These are phyloP conservation scores for Cutaneotrichosporon sp. DNA, from an alignment of 1,284 basidiomycete genomes.

Conservation along the genomic window DNA sequence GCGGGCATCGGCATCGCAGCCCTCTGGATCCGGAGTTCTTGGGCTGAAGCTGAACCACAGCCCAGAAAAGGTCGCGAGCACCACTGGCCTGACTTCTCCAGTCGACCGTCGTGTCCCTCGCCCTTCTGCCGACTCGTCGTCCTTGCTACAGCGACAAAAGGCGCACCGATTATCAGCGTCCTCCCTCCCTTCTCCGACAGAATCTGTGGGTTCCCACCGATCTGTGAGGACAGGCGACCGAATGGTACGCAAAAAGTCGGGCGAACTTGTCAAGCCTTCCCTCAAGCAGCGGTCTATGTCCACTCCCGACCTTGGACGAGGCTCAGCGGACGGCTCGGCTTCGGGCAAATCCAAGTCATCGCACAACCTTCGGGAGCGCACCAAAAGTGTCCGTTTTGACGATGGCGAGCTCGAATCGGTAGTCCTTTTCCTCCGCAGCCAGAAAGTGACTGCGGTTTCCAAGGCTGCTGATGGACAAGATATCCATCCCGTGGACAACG, in stretches of 20 bases:
- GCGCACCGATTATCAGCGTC: background rate
- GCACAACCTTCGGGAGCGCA: constrained; percentile 34
- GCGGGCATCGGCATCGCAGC: background rate
- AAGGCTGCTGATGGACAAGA: constrained; percentile 39
- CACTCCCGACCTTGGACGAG: constrained; percentile 44
- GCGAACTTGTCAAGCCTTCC: constrained; percentile 49
- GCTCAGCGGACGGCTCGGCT: background rate
- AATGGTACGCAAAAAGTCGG: constrained; percentile 49
- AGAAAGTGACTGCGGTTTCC: constrained; percentile 46
- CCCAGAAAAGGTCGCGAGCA: background rate
- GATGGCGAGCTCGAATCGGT: constrained; percentile 44
- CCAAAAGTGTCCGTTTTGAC: constrained; percentile 47
- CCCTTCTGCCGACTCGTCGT: background rate
- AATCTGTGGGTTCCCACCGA: background rate
- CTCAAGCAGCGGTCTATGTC: constrained; percentile 48
- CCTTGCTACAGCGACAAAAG: background rate
- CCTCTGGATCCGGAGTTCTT: background rate
- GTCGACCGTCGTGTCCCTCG: background rate
- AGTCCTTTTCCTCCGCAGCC: constrained; percentile 46
- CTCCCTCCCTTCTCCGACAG: constrained; percentile 3
- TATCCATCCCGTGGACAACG: constrained; percentile 39
- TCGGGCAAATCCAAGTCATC: constrained; percentile 7
- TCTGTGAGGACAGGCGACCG: constrained; percentile 16
- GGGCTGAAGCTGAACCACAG: background rate
- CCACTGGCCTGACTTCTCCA: too few species aligned